Evolutionary conservation across 306 rosid genomes (phyloP), one percentile per base, ranked within the genome.

Genomic region (Quercus variabilis): DNA sequence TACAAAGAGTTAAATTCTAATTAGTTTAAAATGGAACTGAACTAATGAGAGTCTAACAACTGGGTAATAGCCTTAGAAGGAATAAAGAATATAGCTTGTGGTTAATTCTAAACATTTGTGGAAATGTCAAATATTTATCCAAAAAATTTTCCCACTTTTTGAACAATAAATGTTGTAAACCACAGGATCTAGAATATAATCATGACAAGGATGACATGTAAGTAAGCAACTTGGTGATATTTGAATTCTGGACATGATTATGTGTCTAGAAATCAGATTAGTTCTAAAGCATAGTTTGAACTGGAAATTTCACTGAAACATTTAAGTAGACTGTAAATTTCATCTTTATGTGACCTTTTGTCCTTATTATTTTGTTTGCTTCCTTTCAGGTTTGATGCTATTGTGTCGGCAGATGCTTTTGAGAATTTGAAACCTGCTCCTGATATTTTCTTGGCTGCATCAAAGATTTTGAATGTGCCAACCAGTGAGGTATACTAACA

Each of bases 401-500:
- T 95, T 41, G 97, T 92, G 77, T 87, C 98, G 80, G 99, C 97
- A 73, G 99, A 95, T 86, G 99, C 99, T 75, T 95, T 95, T 85
- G 97, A 95, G 88, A 95, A 91, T 83, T 83, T 95, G 91, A 95
- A 95, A 79, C 99, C 99, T 80, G 93, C 98, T 84, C 99, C 98
- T 60, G 99, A 92, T 83, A 95, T 92, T 78, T 95, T 95, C 86
- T 80, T 95, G 73, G 97, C 99, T 76, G 99, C 98, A 49, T 88
- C 98, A 25, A 87, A 81, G 84, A 88, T 87, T 78, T 80, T 95
- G 90, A 83, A 87, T 84, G 97, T 92, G 55, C 90, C 87, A 62
- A 81, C 90, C 11, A 80, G 84, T 75, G 97, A 95, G 97, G 99
- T 95, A 87, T 33, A 38, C 73, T 52, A 62, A 14, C 74, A 67